Conservation (phyloP, 1,284 basidiomycete species). For the Puccinia sorghi region DNA sequence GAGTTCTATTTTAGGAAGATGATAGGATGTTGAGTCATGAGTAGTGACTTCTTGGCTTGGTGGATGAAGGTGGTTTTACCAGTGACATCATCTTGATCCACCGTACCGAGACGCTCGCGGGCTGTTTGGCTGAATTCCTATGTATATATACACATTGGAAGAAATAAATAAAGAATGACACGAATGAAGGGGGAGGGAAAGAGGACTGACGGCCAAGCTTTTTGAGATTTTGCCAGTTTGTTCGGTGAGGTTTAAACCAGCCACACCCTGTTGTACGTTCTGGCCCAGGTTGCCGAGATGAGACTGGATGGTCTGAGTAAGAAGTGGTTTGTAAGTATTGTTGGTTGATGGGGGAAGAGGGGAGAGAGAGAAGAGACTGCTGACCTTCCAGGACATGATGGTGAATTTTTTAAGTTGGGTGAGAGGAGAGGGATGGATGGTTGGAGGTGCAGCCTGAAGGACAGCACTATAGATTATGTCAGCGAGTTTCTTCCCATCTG, state of each 20-base stretch:
- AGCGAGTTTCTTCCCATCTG: too few relatives aligned
- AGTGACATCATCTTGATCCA: conserved; percentile 44
- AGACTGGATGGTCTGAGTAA: conserved; percentile 12
- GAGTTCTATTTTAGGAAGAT: conserved; percentile 52
- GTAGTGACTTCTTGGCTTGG: background rate
- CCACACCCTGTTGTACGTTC: conserved; percentile 44
- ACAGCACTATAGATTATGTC: too few relatives aligned
- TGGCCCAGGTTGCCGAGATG: conserved; percentile 27
- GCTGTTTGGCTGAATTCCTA: conserved; percentile 41
- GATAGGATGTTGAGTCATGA: background rate
- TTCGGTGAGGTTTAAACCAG: conserved; percentile 33
- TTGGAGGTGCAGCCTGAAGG: too few relatives aligned
- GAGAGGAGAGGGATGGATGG: background rate
- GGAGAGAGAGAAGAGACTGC: background rate
- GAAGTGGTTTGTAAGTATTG: too few relatives aligned
- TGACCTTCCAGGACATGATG: conserved; percentile 24
- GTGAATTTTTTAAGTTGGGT: background rate
- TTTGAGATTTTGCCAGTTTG: conserved; percentile 34
- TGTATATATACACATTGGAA: too few relatives aligned
- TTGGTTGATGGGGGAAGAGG: too few relatives aligned
- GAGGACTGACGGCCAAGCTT: conserved; percentile 29
- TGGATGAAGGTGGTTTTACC: conserved; percentile 22
- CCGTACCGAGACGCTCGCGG: conserved; percentile 35
- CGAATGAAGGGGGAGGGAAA: background rate
- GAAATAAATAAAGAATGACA: background rate